phyloP scores from a whole-genome alignment of 1,139 yeast species.

The Candida tropicalis region DNA sequence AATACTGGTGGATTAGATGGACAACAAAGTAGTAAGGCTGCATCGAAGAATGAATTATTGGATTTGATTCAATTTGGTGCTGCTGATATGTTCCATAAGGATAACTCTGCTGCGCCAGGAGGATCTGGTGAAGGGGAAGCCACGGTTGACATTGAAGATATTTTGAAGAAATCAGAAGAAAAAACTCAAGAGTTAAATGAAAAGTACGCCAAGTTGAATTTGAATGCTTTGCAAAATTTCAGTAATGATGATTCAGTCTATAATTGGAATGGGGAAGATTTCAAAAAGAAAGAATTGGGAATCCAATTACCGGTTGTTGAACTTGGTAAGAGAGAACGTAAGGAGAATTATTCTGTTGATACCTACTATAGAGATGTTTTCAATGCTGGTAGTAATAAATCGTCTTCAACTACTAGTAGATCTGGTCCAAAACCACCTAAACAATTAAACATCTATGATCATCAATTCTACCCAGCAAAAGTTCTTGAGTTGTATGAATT shows the following conservation, averaged over 20 bases:
- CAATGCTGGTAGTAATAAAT: constrained; percentile 67
- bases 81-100: constrained; percentile 54
- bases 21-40: constrained; percentile 43
- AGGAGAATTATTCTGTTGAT: constrained; percentile 77
- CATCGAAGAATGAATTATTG: constrained; percentile 68
- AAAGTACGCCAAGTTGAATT: constrained; percentile 65
- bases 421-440: constrained; percentile 67
- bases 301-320: constrained; percentile 36
- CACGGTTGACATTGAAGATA: constrained; percentile 58
- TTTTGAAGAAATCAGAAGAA: constrained; percentile 61
- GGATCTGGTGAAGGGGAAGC: constrained; percentile 40
- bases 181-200: constrained; percentile 65
- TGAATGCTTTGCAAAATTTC: constrained; percentile 77
- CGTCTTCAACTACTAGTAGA: constrained; percentile 25
- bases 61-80: constrained; percentile 87
- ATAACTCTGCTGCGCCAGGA: constrained; percentile 4
- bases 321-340: constrained; percentile 77
- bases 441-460: constrained; percentile 69
- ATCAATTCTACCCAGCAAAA: constrained; percentile 69
- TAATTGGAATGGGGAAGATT: constrained; percentile 86
- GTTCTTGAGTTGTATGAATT: constrained; percentile 64
- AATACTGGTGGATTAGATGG: constrained; percentile 38
- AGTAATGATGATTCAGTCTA: constrained; percentile 67
- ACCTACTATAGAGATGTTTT: constrained; percentile 78
- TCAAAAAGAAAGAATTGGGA: constrained; percentile 58